Evolutionary conservation across 2,329 filamentous ascomycete species (phyloP).

Genomic region (Penicillium sclerotigenum): DNA sequence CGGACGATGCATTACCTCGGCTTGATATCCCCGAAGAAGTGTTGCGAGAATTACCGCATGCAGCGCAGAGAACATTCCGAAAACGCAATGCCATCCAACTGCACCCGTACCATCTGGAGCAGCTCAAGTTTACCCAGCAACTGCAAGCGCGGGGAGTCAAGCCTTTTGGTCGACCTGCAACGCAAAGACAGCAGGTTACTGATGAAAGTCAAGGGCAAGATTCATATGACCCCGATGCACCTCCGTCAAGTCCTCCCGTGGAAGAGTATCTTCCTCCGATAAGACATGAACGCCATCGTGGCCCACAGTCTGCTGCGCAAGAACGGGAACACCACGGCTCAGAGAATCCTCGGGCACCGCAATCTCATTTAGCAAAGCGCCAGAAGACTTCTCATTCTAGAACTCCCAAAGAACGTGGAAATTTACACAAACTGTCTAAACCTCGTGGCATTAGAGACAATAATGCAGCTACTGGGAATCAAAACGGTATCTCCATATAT

Average conservation of each 20-base stretch:
- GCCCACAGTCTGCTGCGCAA: background rate
- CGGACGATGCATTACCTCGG: slow-evolving; percentile 19
- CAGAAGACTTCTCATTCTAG: slow-evolving; percentile 32
- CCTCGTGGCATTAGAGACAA: slow-evolving; percentile 30
- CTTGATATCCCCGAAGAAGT: slow-evolving; percentile 30
- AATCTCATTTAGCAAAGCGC: slow-evolving; percentile 32
- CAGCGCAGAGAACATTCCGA: slow-evolving; percentile 37
- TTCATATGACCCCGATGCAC: slow-evolving; percentile 31
- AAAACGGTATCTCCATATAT: slow-evolving; percentile 20
- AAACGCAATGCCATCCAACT: slow-evolving; percentile 49
- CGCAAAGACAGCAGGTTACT: slow-evolving; percentile 16
- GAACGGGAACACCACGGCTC: slow-evolving; percentile 1
- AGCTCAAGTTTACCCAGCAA: slow-evolving; percentile 43
- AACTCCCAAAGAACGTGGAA: slow-evolving; percentile 7
- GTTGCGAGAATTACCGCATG: slow-evolving; percentile 25
- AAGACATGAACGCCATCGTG: slow-evolving; percentile 9
- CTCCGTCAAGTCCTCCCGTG: slow-evolving; percentile 33
- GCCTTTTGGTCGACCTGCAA: slow-evolving; percentile 38
- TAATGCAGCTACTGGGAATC: slow-evolving; percentile 9
- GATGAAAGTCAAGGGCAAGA: slow-evolving; percentile 34
- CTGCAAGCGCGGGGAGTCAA: slow-evolving; percentile 44
- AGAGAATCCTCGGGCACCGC: slow-evolving; percentile 1
- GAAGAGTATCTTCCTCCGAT: slow-evolving; percentile 32
- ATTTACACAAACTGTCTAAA: slow-evolving; percentile 9
- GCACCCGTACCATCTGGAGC: slow-evolving; percentile 48